Conservation (phyloP, 75 land plant genomes). For the Azolla pinnata region DNA sequence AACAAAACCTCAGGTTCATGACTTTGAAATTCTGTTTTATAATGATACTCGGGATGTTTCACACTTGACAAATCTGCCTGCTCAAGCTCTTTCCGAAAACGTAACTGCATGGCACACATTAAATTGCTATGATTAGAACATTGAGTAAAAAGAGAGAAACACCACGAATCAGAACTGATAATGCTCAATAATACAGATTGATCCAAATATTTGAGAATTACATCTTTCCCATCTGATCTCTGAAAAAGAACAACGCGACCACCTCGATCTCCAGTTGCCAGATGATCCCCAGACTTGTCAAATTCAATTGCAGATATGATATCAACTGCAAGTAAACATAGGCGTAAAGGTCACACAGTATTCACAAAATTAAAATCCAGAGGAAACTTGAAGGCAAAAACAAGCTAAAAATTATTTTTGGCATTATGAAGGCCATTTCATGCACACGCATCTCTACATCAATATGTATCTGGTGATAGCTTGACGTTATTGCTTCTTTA, state of each 20-base stretch:
- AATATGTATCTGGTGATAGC: too few relatives aligned
- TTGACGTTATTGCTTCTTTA: too few relatives aligned
- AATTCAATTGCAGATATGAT: constrained; percentile 87
- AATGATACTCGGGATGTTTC: constrained; percentile 49
- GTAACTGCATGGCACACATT: constrained; percentile 10
- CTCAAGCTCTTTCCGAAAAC: constrained; percentile 49
- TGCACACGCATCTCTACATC: too few relatives aligned
- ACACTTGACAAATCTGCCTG: constrained; percentile 25
- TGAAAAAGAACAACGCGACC: constrained; percentile 75
- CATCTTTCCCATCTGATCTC: constrained; percentile 53
- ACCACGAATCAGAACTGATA: too few relatives aligned
- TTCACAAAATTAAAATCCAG: background rate
- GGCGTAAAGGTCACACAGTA: background rate
- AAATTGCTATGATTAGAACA: background rate
- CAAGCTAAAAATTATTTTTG: too few relatives aligned
- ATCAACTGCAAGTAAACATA: constrained; percentile 42
- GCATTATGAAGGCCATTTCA: too few relatives aligned
- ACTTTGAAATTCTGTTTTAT: constrained; percentile 81
- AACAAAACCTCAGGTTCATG: constrained; percentile 79
- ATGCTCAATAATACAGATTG: too few relatives aligned
- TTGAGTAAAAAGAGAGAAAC: background rate
- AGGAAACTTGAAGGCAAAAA: too few relatives aligned
- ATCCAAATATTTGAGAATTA: constrained; percentile 15
- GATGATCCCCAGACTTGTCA: constrained; percentile 50
- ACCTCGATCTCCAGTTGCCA: constrained; percentile 74